A percentile compares a stretch with the other conserved stretches of the same genome.
Evolutionary conservation across 495 filamentous ascomycete species (phyloP).

Genomic region (Baudoinia panamericana): DNA sequence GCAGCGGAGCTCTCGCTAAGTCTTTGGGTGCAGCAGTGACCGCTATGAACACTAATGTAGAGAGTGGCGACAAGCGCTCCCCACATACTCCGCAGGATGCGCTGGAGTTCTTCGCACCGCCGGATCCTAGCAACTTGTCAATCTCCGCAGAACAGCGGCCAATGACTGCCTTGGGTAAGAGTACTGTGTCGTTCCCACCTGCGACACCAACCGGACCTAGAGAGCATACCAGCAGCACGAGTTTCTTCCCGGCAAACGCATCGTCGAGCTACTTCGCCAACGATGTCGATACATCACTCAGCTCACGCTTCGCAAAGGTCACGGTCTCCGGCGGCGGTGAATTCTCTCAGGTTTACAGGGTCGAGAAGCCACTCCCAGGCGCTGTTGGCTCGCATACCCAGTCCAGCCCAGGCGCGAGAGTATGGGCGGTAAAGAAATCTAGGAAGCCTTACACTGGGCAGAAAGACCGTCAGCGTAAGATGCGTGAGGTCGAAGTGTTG

Average conservation of each 20-base stretch:
- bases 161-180: constrained; percentile 28
- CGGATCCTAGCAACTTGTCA: constrained; percentile 69
- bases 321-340: constrained; percentile 73
- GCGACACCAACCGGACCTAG: constrained; percentile 69
- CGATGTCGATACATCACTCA: constrained; percentile 58
- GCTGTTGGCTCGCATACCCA: constrained; percentile 19
- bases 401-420: constrained; percentile 30
- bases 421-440: constrained; percentile 89
- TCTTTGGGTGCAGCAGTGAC: not conserved
- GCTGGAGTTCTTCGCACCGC: constrained; percentile 55
- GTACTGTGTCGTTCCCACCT: constrained; percentile 42
- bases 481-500: constrained; percentile 68
- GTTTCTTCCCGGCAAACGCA: constrained; percentile 27
- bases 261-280: constrained; percentile 39
- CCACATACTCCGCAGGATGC: constrained; percentile 79
- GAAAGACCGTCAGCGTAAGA: constrained; percentile 60
- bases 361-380: constrained; percentile 35
- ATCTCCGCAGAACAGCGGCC: constrained; percentile 48
- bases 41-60: constrained; percentile 3
- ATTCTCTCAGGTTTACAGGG: constrained; percentile 84
- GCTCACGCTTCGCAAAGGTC: constrained; percentile 59
- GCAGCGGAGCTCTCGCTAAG: constrained; percentile 8
- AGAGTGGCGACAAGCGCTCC: constrained; percentile 35
- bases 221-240: constrained; percentile 40
- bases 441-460: constrained; percentile 61